phyloP scores from a whole-genome alignment of 805 yeast species.

The Suhomyces tanzawaensis region DNA sequence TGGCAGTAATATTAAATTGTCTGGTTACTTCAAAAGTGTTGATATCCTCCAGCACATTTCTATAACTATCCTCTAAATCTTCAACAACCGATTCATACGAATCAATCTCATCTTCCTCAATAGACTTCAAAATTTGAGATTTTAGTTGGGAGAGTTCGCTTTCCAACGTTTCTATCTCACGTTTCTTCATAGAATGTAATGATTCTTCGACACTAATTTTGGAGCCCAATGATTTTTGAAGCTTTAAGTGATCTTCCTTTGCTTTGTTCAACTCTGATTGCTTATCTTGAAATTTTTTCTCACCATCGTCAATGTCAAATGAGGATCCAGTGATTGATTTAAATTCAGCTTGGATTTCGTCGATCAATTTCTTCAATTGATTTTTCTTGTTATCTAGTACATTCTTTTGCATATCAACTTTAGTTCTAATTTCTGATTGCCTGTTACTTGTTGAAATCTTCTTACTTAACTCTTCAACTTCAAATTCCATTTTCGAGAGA shows the following conservation, averaged over 20 bases:
- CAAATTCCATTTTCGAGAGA: constrained; percentile 29
- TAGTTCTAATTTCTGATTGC: constrained; percentile 59
- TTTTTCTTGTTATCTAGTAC: constrained; percentile 30
- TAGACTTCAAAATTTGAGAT: constrained; percentile 21
- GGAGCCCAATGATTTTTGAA: constrained; percentile 1
- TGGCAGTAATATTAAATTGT: constrained; percentile 68
- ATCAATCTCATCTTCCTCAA: constrained; percentile 39
- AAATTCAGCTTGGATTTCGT: constrained; percentile 21
- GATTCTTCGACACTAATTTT: constrained; percentile 1
- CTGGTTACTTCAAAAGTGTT: constrained; percentile 69
- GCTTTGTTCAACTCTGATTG: background rate
- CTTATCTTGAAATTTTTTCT: constrained; percentile 8
- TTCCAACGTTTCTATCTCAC: constrained; percentile 4
- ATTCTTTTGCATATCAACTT: constrained; percentile 44
- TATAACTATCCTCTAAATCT: constrained; percentile 61
- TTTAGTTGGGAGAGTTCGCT: constrained; percentile 4
- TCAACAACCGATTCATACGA: constrained; percentile 49
- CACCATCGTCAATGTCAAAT: constrained; percentile 15
- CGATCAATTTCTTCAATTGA: constrained; percentile 26
- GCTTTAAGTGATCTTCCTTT: background rate
- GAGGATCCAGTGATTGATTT: constrained; percentile 12
- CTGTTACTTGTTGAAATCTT: constrained; percentile 51
- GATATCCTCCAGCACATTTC: constrained; percentile 58
- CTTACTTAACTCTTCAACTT: constrained; percentile 51
- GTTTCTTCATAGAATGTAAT: constrained; percentile 1